Conservation (phyloP, 78 protist genomes). For the Diacronema lutheri region DNA sequence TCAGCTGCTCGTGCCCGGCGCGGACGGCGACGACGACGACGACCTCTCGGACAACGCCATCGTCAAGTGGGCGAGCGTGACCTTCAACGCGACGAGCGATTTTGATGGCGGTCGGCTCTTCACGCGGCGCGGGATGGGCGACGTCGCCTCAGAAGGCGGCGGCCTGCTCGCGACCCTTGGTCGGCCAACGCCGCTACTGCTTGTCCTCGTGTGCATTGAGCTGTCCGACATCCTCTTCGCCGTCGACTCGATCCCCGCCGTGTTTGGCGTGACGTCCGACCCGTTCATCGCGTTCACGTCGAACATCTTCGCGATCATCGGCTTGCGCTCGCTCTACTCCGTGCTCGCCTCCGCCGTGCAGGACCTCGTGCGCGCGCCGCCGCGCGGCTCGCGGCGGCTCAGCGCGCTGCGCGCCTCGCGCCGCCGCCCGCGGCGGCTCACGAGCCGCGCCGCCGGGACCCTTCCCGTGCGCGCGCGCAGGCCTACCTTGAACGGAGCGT, state of each 20-base stretch:
- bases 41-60: not conserved
- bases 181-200: not conserved
- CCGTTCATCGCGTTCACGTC: slow-evolving; percentile 33
- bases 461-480: not conserved
- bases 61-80: not conserved
- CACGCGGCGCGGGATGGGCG: not conserved
- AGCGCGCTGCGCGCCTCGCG: no score
- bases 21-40: not conserved
- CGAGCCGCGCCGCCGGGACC: no score
- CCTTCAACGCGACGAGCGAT: not conserved
- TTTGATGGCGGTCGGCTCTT: not conserved
- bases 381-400: no score
- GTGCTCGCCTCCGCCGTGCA: not conserved
- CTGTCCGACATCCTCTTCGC: not conserved
- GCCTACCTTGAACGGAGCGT: not conserved
- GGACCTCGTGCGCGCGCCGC: no score
- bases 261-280: slow-evolving; percentile 33
- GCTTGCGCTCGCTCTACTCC: slow-evolving; percentile 4
- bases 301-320: slow-evolving; percentile 29
- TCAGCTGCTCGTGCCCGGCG: not conserved
- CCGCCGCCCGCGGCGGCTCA: no score
- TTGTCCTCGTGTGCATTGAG: not conserved
- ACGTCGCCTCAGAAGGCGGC: no score
- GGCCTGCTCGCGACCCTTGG: no score
- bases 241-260: slow-evolving; percentile 33